Evolutionary conservation across 371 early-diverging fungal genomes (phyloP).

Genomic region (Funneliformis caledonium): DNA sequence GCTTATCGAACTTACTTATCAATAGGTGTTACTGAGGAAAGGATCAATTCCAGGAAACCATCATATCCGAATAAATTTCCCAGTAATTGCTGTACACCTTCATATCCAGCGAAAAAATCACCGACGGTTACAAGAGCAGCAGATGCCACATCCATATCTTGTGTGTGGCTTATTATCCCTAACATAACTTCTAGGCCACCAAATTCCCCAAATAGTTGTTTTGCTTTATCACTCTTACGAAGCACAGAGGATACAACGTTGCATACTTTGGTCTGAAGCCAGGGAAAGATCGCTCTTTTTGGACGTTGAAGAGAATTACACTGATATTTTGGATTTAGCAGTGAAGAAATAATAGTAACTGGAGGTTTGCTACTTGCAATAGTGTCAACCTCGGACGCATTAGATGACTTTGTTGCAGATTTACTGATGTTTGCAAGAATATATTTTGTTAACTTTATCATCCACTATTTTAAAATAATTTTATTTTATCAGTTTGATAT

Average conservation of each 20-base stretch:
- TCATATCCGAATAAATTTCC: constrained; percentile 51
- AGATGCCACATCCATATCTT: constrained; percentile 50
- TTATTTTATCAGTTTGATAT: constrained; percentile 19
- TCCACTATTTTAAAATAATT: constrained; percentile 40
- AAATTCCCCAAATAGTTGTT: constrained; percentile 36
- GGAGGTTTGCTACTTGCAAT: background rate
- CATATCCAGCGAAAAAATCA: constrained; percentile 51
- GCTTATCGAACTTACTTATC: constrained; percentile 45
- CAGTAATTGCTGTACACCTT: constrained; percentile 46
- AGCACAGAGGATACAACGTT: constrained; percentile 15
- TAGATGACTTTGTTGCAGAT: background rate
- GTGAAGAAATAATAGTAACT: background rate
- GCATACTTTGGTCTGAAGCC: constrained; percentile 5
- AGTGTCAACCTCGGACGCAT: background rate
- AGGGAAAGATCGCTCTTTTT: background rate
- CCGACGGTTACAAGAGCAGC: constrained; percentile 51
- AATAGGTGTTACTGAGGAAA: constrained; percentile 47
- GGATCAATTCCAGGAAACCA: constrained; percentile 50
- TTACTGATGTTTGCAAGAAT: constrained; percentile 45
- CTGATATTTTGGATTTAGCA: background rate
- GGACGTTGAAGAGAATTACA: constrained; percentile 16
- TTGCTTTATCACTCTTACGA: constrained; percentile 29
- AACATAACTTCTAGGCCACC: constrained; percentile 30
- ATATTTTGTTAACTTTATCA: constrained; percentile 46
- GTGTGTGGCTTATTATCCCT: constrained; percentile 40